These are phyloP conservation scores for Mycosphaerella sp. DNA, from an alignment of 2,329 filamentous ascomycete species.

Conservation along the genomic window DNA sequence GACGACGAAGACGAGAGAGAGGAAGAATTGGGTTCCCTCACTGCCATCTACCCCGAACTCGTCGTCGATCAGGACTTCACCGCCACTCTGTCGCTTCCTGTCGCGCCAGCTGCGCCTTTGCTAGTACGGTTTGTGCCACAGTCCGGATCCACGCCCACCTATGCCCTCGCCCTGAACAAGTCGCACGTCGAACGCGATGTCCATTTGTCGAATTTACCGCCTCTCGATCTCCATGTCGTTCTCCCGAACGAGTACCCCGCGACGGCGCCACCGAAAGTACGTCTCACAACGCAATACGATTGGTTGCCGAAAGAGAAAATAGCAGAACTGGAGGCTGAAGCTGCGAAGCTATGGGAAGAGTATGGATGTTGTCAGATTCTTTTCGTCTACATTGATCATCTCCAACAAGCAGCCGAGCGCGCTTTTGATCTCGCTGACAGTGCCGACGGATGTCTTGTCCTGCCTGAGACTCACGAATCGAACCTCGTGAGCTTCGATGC, in stretches of 20 bases:
- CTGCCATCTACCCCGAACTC: constrained; percentile 58
- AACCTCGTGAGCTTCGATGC: constrained; percentile 72
- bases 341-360: constrained; percentile 52
- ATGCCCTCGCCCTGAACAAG: constrained; percentile 10
- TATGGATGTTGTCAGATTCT: constrained; percentile 51
- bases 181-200: constrained; percentile 35
- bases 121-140: constrained; percentile 30
- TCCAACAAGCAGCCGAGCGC: constrained; percentile 53
- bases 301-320: constrained; percentile 49
- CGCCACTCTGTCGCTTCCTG: constrained; percentile 50
- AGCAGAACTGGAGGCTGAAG: constrained; percentile 43
- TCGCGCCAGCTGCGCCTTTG: constrained; percentile 50
- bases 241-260: constrained; percentile 53
- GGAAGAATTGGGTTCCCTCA: constrained; percentile 53
- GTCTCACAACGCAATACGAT: constrained; percentile 43
- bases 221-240: constrained; percentile 47
- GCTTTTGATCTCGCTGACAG: constrained; percentile 46
- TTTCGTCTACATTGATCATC: constrained; percentile 54
- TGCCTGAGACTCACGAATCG: constrained; percentile 53
- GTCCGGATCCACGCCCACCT: constrained; percentile 3
- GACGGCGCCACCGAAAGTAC: constrained; percentile 45
- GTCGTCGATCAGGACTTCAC: constrained; percentile 43
- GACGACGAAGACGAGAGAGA: constrained; percentile 48
- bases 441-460: constrained; percentile 38
- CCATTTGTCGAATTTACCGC: constrained; percentile 51